Evolutionary conservation across 2,329 filamentous ascomycete genomes (phyloP).

Genomic region (Penicillium sp.): DNA sequence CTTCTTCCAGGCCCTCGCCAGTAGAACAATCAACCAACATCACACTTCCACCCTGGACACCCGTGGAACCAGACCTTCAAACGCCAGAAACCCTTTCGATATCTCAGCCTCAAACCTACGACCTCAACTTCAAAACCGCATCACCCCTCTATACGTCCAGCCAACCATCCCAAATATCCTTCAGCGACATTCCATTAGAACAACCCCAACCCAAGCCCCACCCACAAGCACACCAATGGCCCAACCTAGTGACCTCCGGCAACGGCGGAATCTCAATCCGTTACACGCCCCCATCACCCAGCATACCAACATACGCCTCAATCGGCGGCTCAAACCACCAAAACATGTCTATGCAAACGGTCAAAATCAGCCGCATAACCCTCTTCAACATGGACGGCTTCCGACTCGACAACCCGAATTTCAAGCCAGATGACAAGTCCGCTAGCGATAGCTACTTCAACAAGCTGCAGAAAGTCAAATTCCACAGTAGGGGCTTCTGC

Average conservation of each 20-base stretch:
- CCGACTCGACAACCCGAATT: slow-evolving; percentile 6
- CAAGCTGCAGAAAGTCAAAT: slow-evolving; percentile 1
- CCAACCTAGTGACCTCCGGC: not conserved
- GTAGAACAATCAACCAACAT: too few species aligned
- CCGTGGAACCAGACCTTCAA: too few species aligned
- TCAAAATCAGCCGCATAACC: not conserved
- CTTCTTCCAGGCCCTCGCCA: too few species aligned
- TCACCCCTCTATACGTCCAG: not conserved
- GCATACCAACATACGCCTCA: not conserved
- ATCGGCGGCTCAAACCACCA: not conserved
- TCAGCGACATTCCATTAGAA: not conserved
- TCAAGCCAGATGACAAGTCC: not conserved
- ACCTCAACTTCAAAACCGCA: not conserved
- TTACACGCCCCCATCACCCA: not conserved
- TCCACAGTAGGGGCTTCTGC: slow-evolving; percentile 6
- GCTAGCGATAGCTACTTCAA: not conserved
- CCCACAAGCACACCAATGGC: not conserved
- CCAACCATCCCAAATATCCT: not conserved
- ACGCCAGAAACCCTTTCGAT: too few species aligned
- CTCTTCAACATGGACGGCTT: slow-evolving; percentile 1
- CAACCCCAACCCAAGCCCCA: not conserved
- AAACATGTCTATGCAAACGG: not conserved
- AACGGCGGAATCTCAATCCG: slow-evolving; percentile 3
- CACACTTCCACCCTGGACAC: too few species aligned
- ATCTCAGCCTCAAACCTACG: too few species aligned